These are phyloP conservation scores for Salvia sclarea DNA, from an alignment of 305 asterid species.

Conservation along the genomic window DNA sequence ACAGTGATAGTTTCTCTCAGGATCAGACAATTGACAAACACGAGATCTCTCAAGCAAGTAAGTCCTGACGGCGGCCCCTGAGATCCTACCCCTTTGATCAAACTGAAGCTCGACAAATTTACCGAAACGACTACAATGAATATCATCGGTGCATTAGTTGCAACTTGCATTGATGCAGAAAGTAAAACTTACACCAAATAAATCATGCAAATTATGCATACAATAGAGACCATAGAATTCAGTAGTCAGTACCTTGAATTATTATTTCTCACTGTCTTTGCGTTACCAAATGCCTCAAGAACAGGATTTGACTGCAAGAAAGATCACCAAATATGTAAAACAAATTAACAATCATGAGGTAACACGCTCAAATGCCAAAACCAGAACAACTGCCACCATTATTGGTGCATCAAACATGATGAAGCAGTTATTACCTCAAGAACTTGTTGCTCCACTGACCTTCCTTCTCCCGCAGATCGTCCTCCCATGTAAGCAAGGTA, in stretches of 20 bases:
- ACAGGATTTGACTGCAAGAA: conserved; percentile 74
- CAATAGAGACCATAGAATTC: conserved; percentile 3
- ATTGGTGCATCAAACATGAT: conserved; percentile 11
- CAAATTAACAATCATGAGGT: neutral
- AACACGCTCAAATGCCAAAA: neutral
- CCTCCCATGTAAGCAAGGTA: conserved; percentile 96
- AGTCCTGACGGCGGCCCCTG: conserved; percentile 90
- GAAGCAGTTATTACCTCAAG: conserved; percentile 57
- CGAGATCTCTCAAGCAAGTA: conserved; percentile 91
- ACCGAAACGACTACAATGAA: conserved; percentile 77
- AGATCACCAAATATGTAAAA: conserved; percentile 23
- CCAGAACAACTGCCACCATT: neutral
- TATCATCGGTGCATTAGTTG: conserved; percentile 32
- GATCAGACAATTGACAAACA: conserved; percentile 89
- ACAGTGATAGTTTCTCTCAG: conserved; percentile 89
- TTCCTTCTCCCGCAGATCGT: conserved; percentile 65
- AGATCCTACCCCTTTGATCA: conserved; percentile 71
- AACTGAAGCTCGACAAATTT: conserved; percentile 91
- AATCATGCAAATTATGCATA: conserved; percentile 1
- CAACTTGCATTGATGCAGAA: conserved; percentile 29
- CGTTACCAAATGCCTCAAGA: conserved; percentile 77
- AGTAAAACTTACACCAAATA: conserved; percentile 14
- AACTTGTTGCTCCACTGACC: conserved; percentile 81
- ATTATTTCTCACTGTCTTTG: conserved; percentile 70
- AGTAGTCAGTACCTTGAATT: conserved; percentile 70